These are phyloP conservation scores for Saccharomyces hybrid DNA, from an alignment of 1,139 yeast species.

Conservation along the genomic window DNA sequence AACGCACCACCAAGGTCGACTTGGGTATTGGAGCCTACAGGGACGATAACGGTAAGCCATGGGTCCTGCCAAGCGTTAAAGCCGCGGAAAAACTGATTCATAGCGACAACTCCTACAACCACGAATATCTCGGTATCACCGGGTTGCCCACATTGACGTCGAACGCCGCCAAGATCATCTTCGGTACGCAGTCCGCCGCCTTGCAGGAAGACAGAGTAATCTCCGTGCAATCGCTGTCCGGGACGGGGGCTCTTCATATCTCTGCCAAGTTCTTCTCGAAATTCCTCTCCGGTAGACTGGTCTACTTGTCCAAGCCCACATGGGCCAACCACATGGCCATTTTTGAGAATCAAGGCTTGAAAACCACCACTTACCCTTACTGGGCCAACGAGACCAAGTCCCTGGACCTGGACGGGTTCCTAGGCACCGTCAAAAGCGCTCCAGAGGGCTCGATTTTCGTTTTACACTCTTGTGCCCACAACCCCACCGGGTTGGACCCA, in stretches of 20 bases:
- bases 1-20: constrained; percentile 60
- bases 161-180: constrained; percentile 71
- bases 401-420: constrained; percentile 60
- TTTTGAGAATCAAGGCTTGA: constrained; percentile 59
- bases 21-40: constrained; percentile 96
- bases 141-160: constrained; percentile 66
- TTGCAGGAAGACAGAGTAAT: constrained; percentile 49
- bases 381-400: constrained; percentile 61
- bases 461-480: constrained; percentile 94
- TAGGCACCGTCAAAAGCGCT: constrained; percentile 59
- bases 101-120: constrained; percentile 61
- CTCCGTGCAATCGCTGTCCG: constrained; percentile 82
- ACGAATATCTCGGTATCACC: constrained; percentile 84
- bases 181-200: constrained; percentile 60
- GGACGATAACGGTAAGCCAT: constrained; percentile 87
- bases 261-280: constrained; percentile 65
- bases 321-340: constrained; percentile 95
- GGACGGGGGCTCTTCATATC: constrained; percentile 92
- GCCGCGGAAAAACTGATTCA: constrained; percentile 55
- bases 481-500: constrained; percentile 97
- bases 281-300: constrained; percentile 39
- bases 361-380: constrained; percentile 67
- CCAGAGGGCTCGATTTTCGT: constrained; percentile 74
- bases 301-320: constrained; percentile 83
- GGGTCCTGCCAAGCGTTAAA: constrained; percentile 82